phyloP scores from a whole-genome alignment of 225 moss, liverwort and hornwort species.

The Ulota crispa region DNA sequence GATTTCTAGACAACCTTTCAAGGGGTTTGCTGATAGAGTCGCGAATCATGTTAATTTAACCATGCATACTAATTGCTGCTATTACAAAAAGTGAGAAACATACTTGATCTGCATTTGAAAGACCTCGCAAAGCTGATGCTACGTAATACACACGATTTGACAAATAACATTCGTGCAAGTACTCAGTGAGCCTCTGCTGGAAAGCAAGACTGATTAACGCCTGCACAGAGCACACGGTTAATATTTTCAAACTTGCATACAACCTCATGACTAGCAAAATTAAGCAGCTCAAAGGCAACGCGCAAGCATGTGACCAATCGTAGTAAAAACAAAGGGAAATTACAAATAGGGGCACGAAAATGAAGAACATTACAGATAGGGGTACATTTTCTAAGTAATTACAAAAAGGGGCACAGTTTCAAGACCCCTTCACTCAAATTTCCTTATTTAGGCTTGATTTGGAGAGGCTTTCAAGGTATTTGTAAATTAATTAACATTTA shows the following conservation, averaged over 20 bases:
- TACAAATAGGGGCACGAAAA: too few species aligned
- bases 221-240: conserved; percentile 22
- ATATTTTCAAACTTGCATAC: neutral
- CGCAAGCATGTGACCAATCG: neutral
- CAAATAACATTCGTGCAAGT: conserved; percentile 50
- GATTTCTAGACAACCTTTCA: neutral
- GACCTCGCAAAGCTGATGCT: conserved; percentile 45
- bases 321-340: neutral
- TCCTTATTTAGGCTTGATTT: too few species aligned
- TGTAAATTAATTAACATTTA: too few species aligned
- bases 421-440: too few species aligned
- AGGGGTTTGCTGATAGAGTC: too few species aligned
- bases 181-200: conserved; percentile 45
- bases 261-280: neutral
- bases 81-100: neutral
- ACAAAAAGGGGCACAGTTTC: too few species aligned
- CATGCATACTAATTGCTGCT: neutral
- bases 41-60: neutral
- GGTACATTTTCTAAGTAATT: too few species aligned
- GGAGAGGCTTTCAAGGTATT: too few species aligned
- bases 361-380: too few species aligned
- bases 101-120: conserved; percentile 66
- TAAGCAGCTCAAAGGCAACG: neutral
- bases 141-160: conserved; percentile 54
- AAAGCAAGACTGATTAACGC: conserved; percentile 49